phyloP scores from a whole-genome alignment of 371 early-diverging fungal species.

The Conidiobolus incongruus region DNA sequence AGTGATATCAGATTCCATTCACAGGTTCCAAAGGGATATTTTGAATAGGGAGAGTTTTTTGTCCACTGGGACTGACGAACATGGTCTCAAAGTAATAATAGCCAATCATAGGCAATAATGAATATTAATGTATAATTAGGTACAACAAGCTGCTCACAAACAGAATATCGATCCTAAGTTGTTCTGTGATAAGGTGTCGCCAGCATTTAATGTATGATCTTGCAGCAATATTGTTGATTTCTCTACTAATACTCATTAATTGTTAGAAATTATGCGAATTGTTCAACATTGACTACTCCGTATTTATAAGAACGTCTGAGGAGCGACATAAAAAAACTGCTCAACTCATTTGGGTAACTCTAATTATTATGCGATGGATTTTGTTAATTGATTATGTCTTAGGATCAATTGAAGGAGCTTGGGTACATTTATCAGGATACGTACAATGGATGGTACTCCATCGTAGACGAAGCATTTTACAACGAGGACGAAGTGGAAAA shows the following conservation, averaged over 20 bases:
- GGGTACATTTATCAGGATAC: constrained; percentile 78
- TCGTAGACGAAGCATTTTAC: constrained; percentile 89
- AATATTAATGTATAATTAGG: constrained; percentile 16
- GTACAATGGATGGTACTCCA: constrained; percentile 89
- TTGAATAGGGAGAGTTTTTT: constrained; percentile 28
- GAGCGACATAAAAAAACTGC: constrained; percentile 45
- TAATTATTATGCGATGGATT: not conserved
- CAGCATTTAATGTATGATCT: not conserved
- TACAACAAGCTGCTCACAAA: constrained; percentile 74
- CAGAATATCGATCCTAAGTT: constrained; percentile 26
- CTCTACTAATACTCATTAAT: not conserved
- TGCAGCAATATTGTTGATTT: not conserved
- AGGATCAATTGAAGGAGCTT: constrained; percentile 35
- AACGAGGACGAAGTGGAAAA: constrained; percentile 47
- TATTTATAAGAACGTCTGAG: constrained; percentile 78
- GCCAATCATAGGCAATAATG: not conserved
- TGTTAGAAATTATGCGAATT: constrained; percentile 30
- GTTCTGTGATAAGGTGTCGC: constrained; percentile 47
- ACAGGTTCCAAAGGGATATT: constrained; percentile 43
- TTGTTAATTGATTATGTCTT: not conserved
- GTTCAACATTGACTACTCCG: constrained; percentile 57
- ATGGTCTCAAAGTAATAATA: constrained; percentile 67
- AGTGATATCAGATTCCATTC: constrained; percentile 63
- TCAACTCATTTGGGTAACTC: constrained; percentile 39
- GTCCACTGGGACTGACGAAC: constrained; percentile 88